Percentiles rank a stretch among this genome's conserved stretches.
Evolutionary conservation across 805 yeast species (phyloP).

Genomic region (Alloascoidea africana): DNA sequence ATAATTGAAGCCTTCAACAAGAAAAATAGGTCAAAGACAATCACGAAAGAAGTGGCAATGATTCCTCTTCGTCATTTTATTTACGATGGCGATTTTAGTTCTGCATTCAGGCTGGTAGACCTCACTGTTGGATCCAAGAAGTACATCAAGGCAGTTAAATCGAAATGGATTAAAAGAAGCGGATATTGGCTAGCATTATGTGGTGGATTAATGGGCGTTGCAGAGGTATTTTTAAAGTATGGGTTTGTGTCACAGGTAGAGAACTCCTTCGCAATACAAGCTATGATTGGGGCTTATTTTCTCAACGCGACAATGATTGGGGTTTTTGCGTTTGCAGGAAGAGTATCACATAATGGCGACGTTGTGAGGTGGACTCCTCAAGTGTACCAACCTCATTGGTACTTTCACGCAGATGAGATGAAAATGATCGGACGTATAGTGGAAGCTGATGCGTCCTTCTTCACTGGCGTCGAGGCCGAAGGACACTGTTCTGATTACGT

Average conservation of each 20-base stretch:
- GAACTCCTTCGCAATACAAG: slow-evolving; percentile 22
- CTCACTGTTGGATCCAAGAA: slow-evolving; percentile 42
- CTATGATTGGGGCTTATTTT: slow-evolving; percentile 33
- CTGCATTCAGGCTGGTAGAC: slow-evolving; percentile 44
- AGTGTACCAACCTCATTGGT: slow-evolving; percentile 49
- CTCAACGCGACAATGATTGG: slow-evolving; percentile 31
- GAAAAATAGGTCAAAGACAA: slow-evolving; percentile 5
- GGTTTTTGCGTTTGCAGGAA: slow-evolving; percentile 30
- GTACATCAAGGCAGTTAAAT: slow-evolving; percentile 24
- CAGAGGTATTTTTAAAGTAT: slow-evolving; percentile 30
- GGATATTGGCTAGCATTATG: slow-evolving; percentile 18
- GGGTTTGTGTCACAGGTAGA: slow-evolving; percentile 24
- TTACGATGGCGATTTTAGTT: slow-evolving; percentile 38
- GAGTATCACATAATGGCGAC: slow-evolving; percentile 36
- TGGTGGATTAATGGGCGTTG: slow-evolving; percentile 23
- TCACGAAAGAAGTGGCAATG: slow-evolving; percentile 22
- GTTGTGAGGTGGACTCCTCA: slow-evolving; percentile 49
- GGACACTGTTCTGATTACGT: slow-evolving; percentile 20
- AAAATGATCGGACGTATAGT: slow-evolving; percentile 48
- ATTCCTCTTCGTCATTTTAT: slow-evolving; percentile 51
- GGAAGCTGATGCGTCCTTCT: slow-evolving; percentile 40
- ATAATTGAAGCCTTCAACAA: slow-evolving; percentile 11
- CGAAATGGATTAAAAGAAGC: slow-evolving; percentile 18
- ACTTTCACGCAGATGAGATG: slow-evolving; percentile 51
- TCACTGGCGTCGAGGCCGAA: slow-evolving; percentile 29